Evolutionary conservation across 441 rosid species (phyloP), one percentile per base, ranked within the genome.

Genomic region (Heliophila coronopifolia): DNA sequence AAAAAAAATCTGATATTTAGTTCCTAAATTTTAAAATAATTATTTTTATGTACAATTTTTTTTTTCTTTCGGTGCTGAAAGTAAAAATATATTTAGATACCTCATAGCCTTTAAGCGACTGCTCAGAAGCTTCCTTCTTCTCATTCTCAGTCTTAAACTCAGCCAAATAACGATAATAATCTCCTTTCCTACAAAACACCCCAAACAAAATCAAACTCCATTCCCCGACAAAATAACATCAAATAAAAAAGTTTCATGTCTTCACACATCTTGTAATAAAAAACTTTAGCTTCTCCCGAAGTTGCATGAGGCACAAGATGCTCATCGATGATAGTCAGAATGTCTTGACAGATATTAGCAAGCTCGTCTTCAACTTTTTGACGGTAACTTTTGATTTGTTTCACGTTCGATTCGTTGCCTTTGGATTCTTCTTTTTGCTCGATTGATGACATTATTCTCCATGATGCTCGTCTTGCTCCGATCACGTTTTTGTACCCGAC

Each of bases 401-500:
- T 84, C 28, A 58, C 87, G 58, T 88, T 75, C 16, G 73, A 76
- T 23, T 88, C 92, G 10, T 83, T 79, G 13, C 94, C 87, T 47
- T 53, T 84, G 12, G 82, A 61, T 55, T 76, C 94, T 71, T 88
- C 94, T 75, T 80, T 84, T 73, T 84, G 92, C 52, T 88, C 94
- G 4, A 84, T 76, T 20, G 89, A 82, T 41, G 94, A 84, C 25
- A 88, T 54, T 36, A 84, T 84, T 61, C 92, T 54, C 94, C 96
- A 88, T 0, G 96, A 84, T 1, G 92, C 94, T 66, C 96, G 78
- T 59, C 92, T 80, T 9, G 86, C 79, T 18, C 96, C 92, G 51
- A 88, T 84, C 44, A 88, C 94, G 51, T 84, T 88, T 68, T 82
- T 88, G 71, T 84, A 88, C 1, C 92, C 96, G 23, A 88, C 92